Evolutionary conservation across 2,329 filamentous ascomycete genomes (phyloP).

Genomic region (Mycosphaerella arachidis): DNA sequence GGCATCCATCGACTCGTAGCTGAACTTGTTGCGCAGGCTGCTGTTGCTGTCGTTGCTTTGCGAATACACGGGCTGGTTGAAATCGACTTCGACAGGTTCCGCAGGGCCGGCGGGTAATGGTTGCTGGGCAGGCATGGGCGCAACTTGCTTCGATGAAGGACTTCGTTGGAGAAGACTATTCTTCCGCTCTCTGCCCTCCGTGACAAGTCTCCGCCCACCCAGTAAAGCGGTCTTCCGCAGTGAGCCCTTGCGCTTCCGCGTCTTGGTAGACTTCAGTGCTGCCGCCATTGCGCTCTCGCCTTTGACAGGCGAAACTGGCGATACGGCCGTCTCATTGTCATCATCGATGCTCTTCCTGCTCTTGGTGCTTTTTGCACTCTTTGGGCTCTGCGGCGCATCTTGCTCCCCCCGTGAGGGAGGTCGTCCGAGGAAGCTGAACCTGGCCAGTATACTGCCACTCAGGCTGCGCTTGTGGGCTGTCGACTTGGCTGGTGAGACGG

Average conservation of each 20-base stretch:
- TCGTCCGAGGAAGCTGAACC: constrained; percentile 62
- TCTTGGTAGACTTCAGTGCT: constrained; percentile 36
- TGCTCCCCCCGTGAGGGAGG: constrained; percentile 21
- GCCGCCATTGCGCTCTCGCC: constrained; percentile 23
- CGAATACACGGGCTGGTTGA: background rate
- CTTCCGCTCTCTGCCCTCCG: constrained; percentile 54
- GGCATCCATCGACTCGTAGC: constrained; percentile 36
- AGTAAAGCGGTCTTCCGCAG: constrained; percentile 81
- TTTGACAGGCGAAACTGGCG: constrained; percentile 24
- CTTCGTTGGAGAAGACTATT: constrained; percentile 35
- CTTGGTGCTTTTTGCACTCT: constrained; percentile 25
- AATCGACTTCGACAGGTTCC: background rate
- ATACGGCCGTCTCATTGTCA: constrained; percentile 26
- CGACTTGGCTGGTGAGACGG: background rate
- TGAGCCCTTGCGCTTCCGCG: constrained; percentile 73
- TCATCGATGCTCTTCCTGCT: constrained; percentile 31
- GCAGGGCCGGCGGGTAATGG: background rate
- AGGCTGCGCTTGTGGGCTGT: constrained; percentile 49
- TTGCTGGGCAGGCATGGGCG: constrained; percentile 16
- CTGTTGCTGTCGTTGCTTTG: constrained; percentile 8
- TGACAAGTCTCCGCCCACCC: constrained; percentile 58
- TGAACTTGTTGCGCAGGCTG: constrained; percentile 28
- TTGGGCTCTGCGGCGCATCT: constrained; percentile 28
- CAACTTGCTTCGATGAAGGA: constrained; percentile 29
- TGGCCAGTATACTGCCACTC: constrained; percentile 63